Evolutionary conservation across 73 alveolate species (phyloP).

Genomic region (Blepharisma japonicum): DNA sequence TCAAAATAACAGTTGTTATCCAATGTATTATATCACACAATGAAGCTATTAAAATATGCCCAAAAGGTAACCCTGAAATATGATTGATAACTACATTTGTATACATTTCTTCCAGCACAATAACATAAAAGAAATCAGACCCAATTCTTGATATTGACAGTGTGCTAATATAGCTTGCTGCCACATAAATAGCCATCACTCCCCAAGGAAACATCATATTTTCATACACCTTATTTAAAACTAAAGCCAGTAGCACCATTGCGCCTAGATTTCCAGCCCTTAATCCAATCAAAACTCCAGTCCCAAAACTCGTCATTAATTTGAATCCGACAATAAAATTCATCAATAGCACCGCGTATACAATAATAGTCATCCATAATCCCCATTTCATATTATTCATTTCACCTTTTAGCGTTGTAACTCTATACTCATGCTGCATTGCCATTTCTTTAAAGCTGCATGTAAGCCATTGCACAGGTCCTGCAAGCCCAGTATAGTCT

Average conservation of each 20-base stretch:
- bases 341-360: not conserved
- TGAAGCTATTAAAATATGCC: slow-evolving; percentile 20
- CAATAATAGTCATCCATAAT: slow-evolving; percentile 2
- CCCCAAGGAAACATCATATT: slow-evolving; percentile 15
- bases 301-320: not conserved
- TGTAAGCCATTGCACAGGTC: slow-evolving; percentile 25
- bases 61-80: not conserved
- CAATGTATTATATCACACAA: not conserved
- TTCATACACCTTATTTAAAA: not conserved
- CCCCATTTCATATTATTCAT: not conserved
- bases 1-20: slow-evolving; percentile 4
- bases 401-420: not conserved
- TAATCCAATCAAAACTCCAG: not conserved
- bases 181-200: slow-evolving; percentile 5
- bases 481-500: slow-evolving; percentile 26
- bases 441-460: slow-evolving; percentile 12
- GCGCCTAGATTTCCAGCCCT: not conserved
- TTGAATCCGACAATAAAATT: not conserved
- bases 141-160: not conserved
- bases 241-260: not conserved
- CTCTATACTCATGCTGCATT: slow-evolving; percentile 24
- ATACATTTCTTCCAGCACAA: slow-evolving; percentile 30
- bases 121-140: not conserved
- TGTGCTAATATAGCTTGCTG: not conserved
- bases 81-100: slow-evolving; percentile 22